Base-by-base conservation (phyloP, 345 rosid genomes). In the Firmiana major region DNA sequence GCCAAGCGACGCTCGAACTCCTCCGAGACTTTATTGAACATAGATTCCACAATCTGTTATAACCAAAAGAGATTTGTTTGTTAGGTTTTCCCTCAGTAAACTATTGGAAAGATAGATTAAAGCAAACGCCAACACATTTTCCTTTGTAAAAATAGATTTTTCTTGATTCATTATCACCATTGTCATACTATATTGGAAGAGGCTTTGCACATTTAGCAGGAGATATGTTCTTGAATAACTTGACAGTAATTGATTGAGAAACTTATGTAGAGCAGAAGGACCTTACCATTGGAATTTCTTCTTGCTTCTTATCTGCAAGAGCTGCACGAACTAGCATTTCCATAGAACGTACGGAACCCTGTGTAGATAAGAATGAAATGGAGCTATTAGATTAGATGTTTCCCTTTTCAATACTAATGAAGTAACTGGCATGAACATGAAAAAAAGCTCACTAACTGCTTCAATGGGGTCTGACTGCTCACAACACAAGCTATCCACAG, bases 261-360 rank as follows among this genome's bases (percentile, higher is more conserved):
- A 5, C 13, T 72, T 34, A 36, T 40, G 17, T 26, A 8, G 15
- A 60, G 26, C 2, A 65, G 26, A 65, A 55, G 54, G 54, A 54
- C 5, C 90, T 86, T 85, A 95, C 99, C 66, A 28, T 49, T 57
- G 97, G 93, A 79, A 93, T 89, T 72, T 93, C 97, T 78, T 93
- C 98, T 65, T 83, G 87, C 75, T 86, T 95, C 85, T 84, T 88
- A 19, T 90, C 94, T 38, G 88, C 63, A 79, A 95, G 89, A 74
- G 89, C 84, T 43, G 93, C 84, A 9, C 89, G 92, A 73, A 96
- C 86, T 73, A 92, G 89, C 77, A 75, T 72, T 31, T 82, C 86
- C 54, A 96, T 60, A 62, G 97, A 88, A 83, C 81, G 79, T 16
- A 86, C 81, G 24, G 77, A 79, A 77, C 86, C 85, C 97, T 96